Conservation (phyloP, 2,329 filamentous ascomycete species). For the Pseudogymnoascus sp. region DNA sequence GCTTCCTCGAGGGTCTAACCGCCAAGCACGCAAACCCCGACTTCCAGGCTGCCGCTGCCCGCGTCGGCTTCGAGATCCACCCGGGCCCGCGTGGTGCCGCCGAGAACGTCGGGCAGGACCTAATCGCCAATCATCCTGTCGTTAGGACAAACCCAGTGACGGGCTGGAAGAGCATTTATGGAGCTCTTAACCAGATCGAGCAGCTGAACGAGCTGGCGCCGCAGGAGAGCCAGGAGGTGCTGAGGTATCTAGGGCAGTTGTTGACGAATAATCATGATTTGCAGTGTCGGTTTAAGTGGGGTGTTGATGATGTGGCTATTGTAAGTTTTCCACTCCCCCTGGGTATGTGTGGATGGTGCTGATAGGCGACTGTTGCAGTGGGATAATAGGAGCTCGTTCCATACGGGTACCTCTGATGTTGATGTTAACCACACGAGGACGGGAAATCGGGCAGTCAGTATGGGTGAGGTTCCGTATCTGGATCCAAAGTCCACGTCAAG, state of each 20-base stretch:
- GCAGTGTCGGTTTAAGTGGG: slow-evolving; percentile 33
- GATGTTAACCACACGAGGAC: slow-evolving; percentile 25
- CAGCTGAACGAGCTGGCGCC: slow-evolving; percentile 38
- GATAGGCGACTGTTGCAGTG: slow-evolving; percentile 24
- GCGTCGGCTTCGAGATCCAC: slow-evolving; percentile 38
- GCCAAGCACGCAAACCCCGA: slow-evolving; percentile 38
- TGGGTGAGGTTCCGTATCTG: slow-evolving; percentile 30
- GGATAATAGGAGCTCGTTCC: slow-evolving; percentile 30
- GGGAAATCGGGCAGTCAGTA: slow-evolving; percentile 28
- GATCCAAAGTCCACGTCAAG: slow-evolving; percentile 25
- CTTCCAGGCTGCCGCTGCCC: slow-evolving; percentile 34
- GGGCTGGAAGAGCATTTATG: slow-evolving; percentile 52
- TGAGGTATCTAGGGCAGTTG: slow-evolving; percentile 16
- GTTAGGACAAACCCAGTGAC: slow-evolving; percentile 57
- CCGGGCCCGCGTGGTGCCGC: slow-evolving; percentile 43
- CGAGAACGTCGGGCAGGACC: slow-evolving; percentile 44
- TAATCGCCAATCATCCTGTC: slow-evolving; percentile 47
- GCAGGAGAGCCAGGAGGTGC: slow-evolving; percentile 35
- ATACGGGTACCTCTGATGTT: slow-evolving; percentile 29
- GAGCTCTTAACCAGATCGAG: slow-evolving; percentile 34
- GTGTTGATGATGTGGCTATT: slow-evolving; percentile 25
- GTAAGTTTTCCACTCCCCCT: slow-evolving; percentile 31
- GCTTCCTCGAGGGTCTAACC: slow-evolving; percentile 40
- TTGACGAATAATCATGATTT: slow-evolving; percentile 36
- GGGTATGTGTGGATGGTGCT: background rate